These are phyloP conservation scores for Turritis glabra DNA, from an alignment of 345 rosid genomes.

Conservation along the genomic window DNA sequence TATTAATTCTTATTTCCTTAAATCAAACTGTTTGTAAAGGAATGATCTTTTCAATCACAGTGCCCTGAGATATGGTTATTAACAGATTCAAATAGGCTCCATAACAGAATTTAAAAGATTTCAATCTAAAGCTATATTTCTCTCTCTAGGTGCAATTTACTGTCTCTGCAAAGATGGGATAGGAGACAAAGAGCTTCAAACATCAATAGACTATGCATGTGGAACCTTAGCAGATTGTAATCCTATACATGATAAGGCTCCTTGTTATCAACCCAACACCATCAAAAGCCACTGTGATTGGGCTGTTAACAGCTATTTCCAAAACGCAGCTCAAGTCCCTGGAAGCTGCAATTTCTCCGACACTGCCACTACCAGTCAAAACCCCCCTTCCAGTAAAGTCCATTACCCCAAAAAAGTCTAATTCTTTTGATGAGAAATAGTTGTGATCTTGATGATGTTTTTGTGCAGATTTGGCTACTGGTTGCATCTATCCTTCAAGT, in stretches of 20 bases:
- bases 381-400: constrained; percentile 40
- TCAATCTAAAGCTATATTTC: background rate
- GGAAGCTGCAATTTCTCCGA: constrained; percentile 39
- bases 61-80: background rate
- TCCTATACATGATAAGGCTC: constrained; percentile 59
- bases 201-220: constrained; percentile 86
- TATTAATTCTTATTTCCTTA: background rate
- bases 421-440: background rate
- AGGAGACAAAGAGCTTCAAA: constrained; percentile 55
- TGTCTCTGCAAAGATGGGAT: constrained; percentile 83
- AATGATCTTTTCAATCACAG: constrained; percentile 8
- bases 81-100: no score
- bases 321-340: constrained; percentile 35
- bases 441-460: constrained; percentile 19
- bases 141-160: constrained; percentile 61
- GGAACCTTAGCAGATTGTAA: constrained; percentile 82
- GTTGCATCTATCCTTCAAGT: constrained; percentile 40
- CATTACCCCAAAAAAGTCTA: background rate
- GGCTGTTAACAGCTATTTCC: constrained; percentile 45
- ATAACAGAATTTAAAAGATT: no score
- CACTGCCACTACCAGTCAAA: constrained; percentile 38
- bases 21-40: constrained; percentile 14
- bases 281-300: constrained; percentile 44
- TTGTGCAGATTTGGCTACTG: constrained; percentile 38
- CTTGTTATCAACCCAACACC: constrained; percentile 86